phyloP scores from a whole-genome alignment of 2,329 filamentous ascomycete species.

The Colletotrichum costaricense region DNA sequence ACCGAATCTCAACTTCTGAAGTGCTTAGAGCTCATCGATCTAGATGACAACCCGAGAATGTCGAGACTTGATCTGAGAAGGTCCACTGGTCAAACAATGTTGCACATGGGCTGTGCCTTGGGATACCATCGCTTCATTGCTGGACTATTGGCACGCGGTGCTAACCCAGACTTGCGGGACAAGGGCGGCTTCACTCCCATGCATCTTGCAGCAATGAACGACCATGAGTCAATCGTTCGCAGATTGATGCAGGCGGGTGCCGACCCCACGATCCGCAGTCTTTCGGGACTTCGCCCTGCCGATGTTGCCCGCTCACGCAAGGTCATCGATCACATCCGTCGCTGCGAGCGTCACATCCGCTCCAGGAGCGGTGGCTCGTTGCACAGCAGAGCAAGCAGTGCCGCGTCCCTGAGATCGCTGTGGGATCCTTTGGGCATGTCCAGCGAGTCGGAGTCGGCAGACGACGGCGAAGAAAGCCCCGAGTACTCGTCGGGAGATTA shows the following conservation, averaged over 20 bases:
- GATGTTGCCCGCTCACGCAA: slow-evolving; percentile 76
- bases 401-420: slow-evolving; percentile 73
- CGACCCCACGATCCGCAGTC: slow-evolving; percentile 75
- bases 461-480: slow-evolving; percentile 53
- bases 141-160: slow-evolving; percentile 81
- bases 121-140: slow-evolving; percentile 82
- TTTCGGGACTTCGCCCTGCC: slow-evolving; percentile 76
- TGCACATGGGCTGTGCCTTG: slow-evolving; percentile 81
- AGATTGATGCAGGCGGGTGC: slow-evolving; percentile 80
- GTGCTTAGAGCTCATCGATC: slow-evolving; percentile 81
- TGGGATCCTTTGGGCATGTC: slow-evolving; percentile 67
- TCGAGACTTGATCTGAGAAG: slow-evolving; percentile 74
- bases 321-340: slow-evolving; percentile 72
- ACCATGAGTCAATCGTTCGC: slow-evolving; percentile 80
- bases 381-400: slow-evolving; percentile 73
- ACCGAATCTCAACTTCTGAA: slow-evolving; percentile 75
- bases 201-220: slow-evolving; percentile 83
- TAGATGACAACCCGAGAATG: slow-evolving; percentile 77
- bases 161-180: slow-evolving; percentile 79
- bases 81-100: slow-evolving; percentile 80
- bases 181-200: slow-evolving; percentile 84
- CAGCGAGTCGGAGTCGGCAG: slow-evolving; percentile 54
- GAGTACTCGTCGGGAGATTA: slow-evolving; percentile 60
- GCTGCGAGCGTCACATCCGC: slow-evolving; percentile 70
- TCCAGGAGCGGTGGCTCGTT: slow-evolving; percentile 73